These are phyloP conservation scores for Cylindrodendrum hubeiense DNA, from an alignment of 2,329 filamentous ascomycete species.

Conservation along the genomic window DNA sequence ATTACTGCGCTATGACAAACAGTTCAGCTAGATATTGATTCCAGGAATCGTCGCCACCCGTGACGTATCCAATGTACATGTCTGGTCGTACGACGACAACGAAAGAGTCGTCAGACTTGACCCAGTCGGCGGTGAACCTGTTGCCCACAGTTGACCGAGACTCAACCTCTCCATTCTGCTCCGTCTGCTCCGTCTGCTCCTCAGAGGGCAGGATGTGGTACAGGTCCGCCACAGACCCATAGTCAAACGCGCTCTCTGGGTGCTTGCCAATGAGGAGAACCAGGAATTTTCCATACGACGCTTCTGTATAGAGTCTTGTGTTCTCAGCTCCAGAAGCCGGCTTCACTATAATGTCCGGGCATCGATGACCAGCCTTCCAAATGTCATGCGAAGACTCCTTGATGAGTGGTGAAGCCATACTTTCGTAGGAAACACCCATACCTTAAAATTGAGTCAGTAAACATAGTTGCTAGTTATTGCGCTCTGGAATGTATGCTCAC, in stretches of 20 bases:
- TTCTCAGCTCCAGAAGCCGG: conserved; percentile 19
- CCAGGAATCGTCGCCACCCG: conserved; percentile 41
- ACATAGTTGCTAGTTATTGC: neutral
- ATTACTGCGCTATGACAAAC: conserved; percentile 5
- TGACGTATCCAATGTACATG: conserved; percentile 55
- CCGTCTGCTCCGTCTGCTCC: neutral
- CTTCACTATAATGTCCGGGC: conserved; percentile 52
- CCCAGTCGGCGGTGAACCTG: conserved; percentile 48
- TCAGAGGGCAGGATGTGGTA: conserved; percentile 23
- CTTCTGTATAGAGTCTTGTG: conserved; percentile 48
- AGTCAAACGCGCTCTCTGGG: conserved; percentile 7
- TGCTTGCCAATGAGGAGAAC: conserved; percentile 40
- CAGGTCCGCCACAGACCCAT: conserved; percentile 19
- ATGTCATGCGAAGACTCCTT: conserved; percentile 48
- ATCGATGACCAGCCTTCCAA: conserved; percentile 54
- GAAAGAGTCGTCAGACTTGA: conserved; percentile 25
- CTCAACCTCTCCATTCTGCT: neutral
- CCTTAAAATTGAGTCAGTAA: conserved; percentile 21
- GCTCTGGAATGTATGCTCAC: conserved; percentile 38
- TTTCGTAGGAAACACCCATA: conserved; percentile 58
- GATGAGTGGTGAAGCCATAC: conserved; percentile 50
- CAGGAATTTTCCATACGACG: conserved; percentile 49
- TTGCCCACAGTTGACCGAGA: conserved; percentile 10
- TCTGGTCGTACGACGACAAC: conserved; percentile 53
- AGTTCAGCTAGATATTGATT: conserved; percentile 43